phyloP scores from a whole-genome alignment of 2,329 filamentous ascomycete species.

The Fusarium dlaminii region DNA sequence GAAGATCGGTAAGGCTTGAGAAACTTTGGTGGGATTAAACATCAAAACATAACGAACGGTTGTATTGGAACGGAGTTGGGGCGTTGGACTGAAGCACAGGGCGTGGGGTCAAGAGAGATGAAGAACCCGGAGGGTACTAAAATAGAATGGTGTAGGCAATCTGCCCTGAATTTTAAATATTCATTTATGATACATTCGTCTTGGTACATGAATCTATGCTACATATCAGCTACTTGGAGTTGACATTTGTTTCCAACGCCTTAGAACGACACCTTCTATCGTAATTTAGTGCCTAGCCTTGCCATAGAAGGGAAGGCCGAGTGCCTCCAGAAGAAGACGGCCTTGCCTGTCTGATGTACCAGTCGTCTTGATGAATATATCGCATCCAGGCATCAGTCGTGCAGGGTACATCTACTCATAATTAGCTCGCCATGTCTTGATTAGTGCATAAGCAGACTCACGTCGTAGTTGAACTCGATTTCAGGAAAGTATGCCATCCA shows the following conservation, averaged over 20 bases:
- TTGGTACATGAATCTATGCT: conserved; percentile 48
- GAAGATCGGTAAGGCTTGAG: conserved; percentile 51
- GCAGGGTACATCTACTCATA: conserved; percentile 64
- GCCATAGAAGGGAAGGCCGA: conserved; percentile 77
- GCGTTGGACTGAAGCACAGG: conserved; percentile 29
- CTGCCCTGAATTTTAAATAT: conserved; percentile 29
- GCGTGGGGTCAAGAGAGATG: conserved; percentile 6
- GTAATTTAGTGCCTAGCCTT: conserved; percentile 62
- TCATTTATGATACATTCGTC: conserved; percentile 48
- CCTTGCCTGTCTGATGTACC: conserved; percentile 88
- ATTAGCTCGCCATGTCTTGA: conserved; percentile 15
- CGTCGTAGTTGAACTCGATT: conserved; percentile 93
- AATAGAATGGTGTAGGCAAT: conserved; percentile 26
- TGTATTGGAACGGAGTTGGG: conserved; percentile 52
- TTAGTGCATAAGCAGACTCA: conserved; percentile 58
- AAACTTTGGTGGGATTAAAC: neutral
- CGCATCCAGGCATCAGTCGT: conserved; percentile 83
- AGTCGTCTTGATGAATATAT: conserved; percentile 85
- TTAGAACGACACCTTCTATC: neutral
- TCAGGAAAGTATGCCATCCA: conserved; percentile 89
- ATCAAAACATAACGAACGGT: conserved; percentile 24
- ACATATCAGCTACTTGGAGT: conserved; percentile 39
- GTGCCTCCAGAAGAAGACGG: conserved; percentile 68
- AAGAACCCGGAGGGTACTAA: conserved; percentile 2
- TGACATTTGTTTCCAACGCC: conserved; percentile 20